A percentile compares a stretch with the other conserved stretches of the same genome.
These are phyloP conservation scores for Rhododendron henanense DNA, from an alignment of 148 eudicot species.

Conservation along the genomic window DNA sequence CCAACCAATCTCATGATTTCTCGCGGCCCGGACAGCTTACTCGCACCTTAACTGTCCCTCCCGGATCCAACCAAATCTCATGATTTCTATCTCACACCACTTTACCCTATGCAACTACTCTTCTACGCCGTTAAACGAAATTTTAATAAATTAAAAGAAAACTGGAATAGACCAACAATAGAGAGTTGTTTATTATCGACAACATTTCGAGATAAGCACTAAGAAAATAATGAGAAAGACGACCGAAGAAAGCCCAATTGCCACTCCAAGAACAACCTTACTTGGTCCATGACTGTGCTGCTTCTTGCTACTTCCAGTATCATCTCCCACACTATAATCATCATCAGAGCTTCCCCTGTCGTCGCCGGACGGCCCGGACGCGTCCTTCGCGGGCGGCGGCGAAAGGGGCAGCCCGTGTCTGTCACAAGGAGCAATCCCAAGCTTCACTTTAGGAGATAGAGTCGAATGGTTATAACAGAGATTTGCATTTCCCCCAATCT, in stretches of 20 bases:
- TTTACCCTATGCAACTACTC: neutral
- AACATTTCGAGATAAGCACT: constrained; percentile 60
- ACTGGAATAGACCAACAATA: neutral
- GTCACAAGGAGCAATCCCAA: constrained; percentile 86
- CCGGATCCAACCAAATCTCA: neutral
- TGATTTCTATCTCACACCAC: neutral
- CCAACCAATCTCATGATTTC: neutral
- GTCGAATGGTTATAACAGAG: constrained; percentile 68
- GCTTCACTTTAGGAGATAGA: constrained; percentile 52
- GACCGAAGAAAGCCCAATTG: constrained; percentile 75
- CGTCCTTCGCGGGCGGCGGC: constrained; percentile 48
- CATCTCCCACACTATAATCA: constrained; percentile 36
- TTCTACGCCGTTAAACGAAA: neutral
- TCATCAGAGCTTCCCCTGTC: constrained; percentile 21
- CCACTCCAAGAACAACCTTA: constrained; percentile 87
- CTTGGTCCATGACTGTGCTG: constrained; percentile 56
- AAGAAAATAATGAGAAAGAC: constrained; percentile 76
- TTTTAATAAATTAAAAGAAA: constrained; percentile 4
- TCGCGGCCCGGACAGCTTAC: no score
- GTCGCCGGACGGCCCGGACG: constrained; percentile 7
- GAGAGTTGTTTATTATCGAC: constrained; percentile 24
- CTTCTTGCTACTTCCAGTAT: constrained; percentile 18
- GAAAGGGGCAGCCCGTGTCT: constrained; percentile 66
- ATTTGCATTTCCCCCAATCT: constrained; percentile 57
- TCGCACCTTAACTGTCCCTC: no score